Conservation (phyloP, 2,329 filamentous ascomycete genomes). For the Cladophialophora psammophila region DNA sequence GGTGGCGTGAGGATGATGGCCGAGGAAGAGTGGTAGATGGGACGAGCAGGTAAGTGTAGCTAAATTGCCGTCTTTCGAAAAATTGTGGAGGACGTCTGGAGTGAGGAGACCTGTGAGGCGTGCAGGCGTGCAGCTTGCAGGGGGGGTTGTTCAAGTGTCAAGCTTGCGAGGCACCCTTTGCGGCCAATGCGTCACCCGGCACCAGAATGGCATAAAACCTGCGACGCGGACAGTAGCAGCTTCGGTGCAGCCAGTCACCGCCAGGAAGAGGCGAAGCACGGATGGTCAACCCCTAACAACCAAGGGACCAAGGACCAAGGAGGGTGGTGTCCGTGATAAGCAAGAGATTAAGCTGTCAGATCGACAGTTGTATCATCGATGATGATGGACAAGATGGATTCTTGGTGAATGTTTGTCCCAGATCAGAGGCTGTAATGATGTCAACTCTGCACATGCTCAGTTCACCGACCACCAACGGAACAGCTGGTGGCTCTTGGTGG, state of each 20-base stretch:
- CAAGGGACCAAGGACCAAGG: not conserved
- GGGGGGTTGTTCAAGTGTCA: slow-evolving; percentile 2
- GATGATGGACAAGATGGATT: slow-evolving; percentile 11
- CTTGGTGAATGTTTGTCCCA: slow-evolving; percentile 8
- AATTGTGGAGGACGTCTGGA: slow-evolving; percentile 20
- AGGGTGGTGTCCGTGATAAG: not conserved
- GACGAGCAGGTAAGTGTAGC: slow-evolving; percentile 17
- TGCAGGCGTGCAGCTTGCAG: not conserved
- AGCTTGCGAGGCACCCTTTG: slow-evolving; percentile 11
- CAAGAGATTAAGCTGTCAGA: slow-evolving; percentile 9
- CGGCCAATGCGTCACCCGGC: slow-evolving; percentile 27
- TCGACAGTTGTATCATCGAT: slow-evolving; percentile 17
- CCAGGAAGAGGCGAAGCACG: not conserved
- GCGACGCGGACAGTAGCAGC: slow-evolving; percentile 16
- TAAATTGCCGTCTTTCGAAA: slow-evolving; percentile 4
- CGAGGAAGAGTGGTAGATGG: slow-evolving; percentile 19
- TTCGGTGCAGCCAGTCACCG: not conserved
- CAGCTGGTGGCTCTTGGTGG: not conserved
- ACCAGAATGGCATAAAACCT: slow-evolving; percentile 19
- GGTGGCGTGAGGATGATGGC: slow-evolving; percentile 8
- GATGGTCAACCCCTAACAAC: not conserved
- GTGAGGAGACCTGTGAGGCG: slow-evolving; percentile 6
- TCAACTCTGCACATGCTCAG: slow-evolving; percentile 10
- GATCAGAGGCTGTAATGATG: slow-evolving; percentile 15
- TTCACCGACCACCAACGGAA: slow-evolving; percentile 1